phyloP scores from a whole-genome alignment of 108 stramenopile genomes.

The Fragilaria radians region DNA sequence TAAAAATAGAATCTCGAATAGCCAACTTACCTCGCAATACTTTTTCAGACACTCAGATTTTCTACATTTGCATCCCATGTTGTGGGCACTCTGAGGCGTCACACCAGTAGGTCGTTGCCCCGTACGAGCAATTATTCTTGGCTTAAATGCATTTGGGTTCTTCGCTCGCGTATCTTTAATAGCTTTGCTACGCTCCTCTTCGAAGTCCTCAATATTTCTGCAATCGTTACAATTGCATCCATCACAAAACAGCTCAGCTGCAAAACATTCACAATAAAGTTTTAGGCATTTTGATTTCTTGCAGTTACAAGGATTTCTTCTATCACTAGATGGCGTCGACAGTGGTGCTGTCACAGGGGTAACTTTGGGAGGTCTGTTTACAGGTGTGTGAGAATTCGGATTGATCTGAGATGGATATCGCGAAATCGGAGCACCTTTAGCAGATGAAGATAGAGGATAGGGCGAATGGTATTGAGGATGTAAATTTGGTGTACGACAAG shows the following conservation, averaged over 20 bases:
- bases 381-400: not conserved
- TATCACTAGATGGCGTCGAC: slow-evolving; percentile 1
- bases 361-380: slow-evolving; percentile 2
- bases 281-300: slow-evolving; percentile 94
- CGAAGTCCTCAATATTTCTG: slow-evolving; percentile 61
- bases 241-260: slow-evolving; percentile 72
- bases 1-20: not conserved
- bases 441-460: not conserved
- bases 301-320: slow-evolving; percentile 65
- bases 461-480: not conserved
- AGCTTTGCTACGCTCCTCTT: slow-evolving; percentile 68
- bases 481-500: not conserved
- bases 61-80: slow-evolving; percentile 92
- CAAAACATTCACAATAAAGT: slow-evolving; percentile 94
- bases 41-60: slow-evolving; percentile 94
- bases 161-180: slow-evolving; percentile 82
- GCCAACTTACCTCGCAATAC: slow-evolving; percentile 86
- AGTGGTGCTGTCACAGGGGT: slow-evolving; percentile 19
- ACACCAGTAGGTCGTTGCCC: slow-evolving; percentile 4
- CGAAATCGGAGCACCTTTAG: not conserved
- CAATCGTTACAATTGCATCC: slow-evolving; percentile 92
- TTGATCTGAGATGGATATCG: not conserved
- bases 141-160: slow-evolving; percentile 79
- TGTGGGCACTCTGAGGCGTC: slow-evolving; percentile 45
- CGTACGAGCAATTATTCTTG: slow-evolving; percentile 30